A percentile compares a stretch with the other conserved stretches of the same genome.
These are phyloP conservation scores for Chrysosporium queenslandicum DNA, from an alignment of 2,329 filamentous ascomycete genomes.

Conservation along the genomic window DNA sequence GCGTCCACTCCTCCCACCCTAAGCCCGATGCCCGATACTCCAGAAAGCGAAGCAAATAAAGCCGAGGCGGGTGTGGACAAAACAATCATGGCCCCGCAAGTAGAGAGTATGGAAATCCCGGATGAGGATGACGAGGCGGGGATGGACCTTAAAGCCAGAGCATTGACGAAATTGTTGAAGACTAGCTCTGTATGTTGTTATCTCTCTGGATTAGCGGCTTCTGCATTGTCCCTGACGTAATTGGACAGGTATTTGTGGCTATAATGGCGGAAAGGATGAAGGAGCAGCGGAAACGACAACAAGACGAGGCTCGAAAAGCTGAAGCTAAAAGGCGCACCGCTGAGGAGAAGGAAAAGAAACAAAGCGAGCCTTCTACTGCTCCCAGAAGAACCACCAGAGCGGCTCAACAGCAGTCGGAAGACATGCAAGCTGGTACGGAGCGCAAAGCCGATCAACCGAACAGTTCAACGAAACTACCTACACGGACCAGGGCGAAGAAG, in stretches of 20 bases:
- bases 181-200: slow-evolving; percentile 33
- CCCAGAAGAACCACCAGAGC: slow-evolving; percentile 29
- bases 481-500: slow-evolving; percentile 25
- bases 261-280: slow-evolving; percentile 44
- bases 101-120: not conserved
- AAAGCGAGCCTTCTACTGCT: slow-evolving; percentile 15
- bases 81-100: not conserved
- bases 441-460: slow-evolving; percentile 5
- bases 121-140: slow-evolving; percentile 28
- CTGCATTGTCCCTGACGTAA: not conserved
- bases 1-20: not conserved
- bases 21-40: not conserved
- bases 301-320: slow-evolving; percentile 34
- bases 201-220: not conserved
- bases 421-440: slow-evolving; percentile 13
- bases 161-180: slow-evolving; percentile 38
- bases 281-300: slow-evolving; percentile 34
- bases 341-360: slow-evolving; percentile 20
- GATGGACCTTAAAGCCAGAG: slow-evolving; percentile 37
- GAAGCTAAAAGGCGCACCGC: slow-evolving; percentile 28
- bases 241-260: slow-evolving; percentile 37
- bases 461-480: slow-evolving; percentile 18
- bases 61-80: not conserved
- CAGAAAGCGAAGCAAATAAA: not conserved
- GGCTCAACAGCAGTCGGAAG: slow-evolving; percentile 20